Conservation (phyloP, 352 stramenopile genomes). For the Pythium brachiatum region DNA sequence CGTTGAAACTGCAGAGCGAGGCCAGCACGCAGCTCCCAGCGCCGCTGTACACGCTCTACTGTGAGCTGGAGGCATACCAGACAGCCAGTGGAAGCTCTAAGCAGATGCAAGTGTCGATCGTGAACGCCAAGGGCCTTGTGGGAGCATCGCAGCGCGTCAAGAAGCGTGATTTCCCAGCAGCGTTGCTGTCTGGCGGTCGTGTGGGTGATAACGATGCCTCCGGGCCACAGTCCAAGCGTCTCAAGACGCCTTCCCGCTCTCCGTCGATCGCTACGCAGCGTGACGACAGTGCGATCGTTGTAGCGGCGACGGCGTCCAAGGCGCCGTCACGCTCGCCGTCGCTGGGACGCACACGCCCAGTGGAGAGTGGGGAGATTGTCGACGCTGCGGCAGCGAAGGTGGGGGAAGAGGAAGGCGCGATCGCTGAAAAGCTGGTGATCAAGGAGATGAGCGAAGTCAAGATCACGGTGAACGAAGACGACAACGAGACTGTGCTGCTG, state of each 20-base stretch:
- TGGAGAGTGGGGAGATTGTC: constrained; percentile 45
- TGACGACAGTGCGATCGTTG: background rate
- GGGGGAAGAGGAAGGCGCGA: constrained; percentile 8
- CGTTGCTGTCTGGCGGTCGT: constrained; percentile 20
- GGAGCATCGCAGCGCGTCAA: constrained; percentile 15
- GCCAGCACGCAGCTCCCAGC: constrained; percentile 45
- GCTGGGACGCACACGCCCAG: constrained; percentile 21
- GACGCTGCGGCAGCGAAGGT: background rate
- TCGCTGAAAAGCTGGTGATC: constrained; percentile 11
- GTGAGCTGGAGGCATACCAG: constrained; percentile 70
- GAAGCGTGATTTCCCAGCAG: constrained; percentile 38
- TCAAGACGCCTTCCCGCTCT: constrained; percentile 38
- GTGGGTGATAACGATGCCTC: constrained; percentile 1
- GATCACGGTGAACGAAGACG: constrained; percentile 24
- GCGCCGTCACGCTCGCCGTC: constrained; percentile 58
- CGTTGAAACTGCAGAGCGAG: constrained; percentile 38
- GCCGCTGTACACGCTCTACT: constrained; percentile 69
- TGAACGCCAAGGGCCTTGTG: constrained; percentile 33
- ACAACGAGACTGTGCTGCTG: constrained; percentile 25
- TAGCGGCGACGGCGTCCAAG: constrained; percentile 14
- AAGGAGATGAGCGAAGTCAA: constrained; percentile 40
- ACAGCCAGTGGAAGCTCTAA: constrained; percentile 46
- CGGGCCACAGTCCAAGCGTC: constrained; percentile 31
- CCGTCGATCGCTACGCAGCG: constrained; percentile 20
- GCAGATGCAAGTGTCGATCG: constrained; percentile 51